Evolutionary conservation across 1,284 basidiomycete species (phyloP), one percentile per base, ranked within the genome.

Genomic region (Irpex sp.): DNA sequence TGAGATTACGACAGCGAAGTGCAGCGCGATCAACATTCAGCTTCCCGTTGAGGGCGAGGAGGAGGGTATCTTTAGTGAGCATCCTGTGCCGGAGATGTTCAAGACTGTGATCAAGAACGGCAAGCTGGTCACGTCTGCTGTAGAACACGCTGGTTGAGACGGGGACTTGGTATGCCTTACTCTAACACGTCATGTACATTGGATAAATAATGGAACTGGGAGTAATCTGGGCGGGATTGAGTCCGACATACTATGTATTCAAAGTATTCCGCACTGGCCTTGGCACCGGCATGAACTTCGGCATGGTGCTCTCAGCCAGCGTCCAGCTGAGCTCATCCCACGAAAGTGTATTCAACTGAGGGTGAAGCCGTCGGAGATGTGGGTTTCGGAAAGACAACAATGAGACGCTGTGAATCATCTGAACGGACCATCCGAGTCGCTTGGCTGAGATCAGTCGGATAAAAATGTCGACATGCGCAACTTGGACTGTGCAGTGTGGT

Each of bases 1-100:
- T 2, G 97, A 98, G 78, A 94, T 99, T 70, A 92, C 95, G 56
- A 97, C 96, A 1, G 90, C 94, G 63, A 98, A 99, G 79, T 97
- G 95, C 76, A 95, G 93, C 72, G 85, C 90, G 36, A 92, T 99
- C 77, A 99, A 99, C 77, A 84, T 99, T 64, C 94, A 87, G 69
- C 75, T 99, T 54, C 97, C 97, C 0, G 88, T 92, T 1, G 89
- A 89, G 67, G 92, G 87, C 46, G 93, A 93, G 69, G 95, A 97
- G 72, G 93, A 96, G 11, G 97, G 96, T 9, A 85, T 97, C 59
- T 98, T 95, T 70, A 85, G 87, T 66, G 97, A 99, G 77, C 88
- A 89, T 68, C 85, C 97, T 1, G 81, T 99, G 46, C 97, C 97
- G 0, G 97, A 99, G 78, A 98, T 98, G 91, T 83, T 99, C 76